Conservation (phyloP, 2,329 filamentous ascomycete species). For the Fusarium nanum region DNA sequence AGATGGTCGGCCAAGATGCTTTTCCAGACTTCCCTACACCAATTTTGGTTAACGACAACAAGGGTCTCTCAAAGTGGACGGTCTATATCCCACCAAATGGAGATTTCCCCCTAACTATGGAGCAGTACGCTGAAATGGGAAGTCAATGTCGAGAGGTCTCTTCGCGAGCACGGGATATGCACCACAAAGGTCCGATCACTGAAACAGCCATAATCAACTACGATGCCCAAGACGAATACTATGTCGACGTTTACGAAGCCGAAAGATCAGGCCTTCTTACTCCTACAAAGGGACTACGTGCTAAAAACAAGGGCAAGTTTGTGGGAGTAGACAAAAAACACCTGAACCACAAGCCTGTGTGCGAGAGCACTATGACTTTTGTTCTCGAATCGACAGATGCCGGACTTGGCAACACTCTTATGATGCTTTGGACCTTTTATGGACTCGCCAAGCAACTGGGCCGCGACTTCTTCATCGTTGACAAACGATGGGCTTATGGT, state of each 20-base stretch:
- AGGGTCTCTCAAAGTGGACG: slow-evolving; percentile 79
- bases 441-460: slow-evolving; percentile 80
- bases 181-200: slow-evolving; percentile 52
- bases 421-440: slow-evolving; percentile 87
- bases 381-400: slow-evolving; percentile 79
- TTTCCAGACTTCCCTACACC: slow-evolving; percentile 80
- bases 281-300: slow-evolving; percentile 51
- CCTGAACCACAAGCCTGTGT: slow-evolving; percentile 65
- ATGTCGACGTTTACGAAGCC: slow-evolving; percentile 80
- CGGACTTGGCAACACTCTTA: slow-evolving; percentile 79
- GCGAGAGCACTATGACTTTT: slow-evolving; percentile 79
- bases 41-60: slow-evolving; percentile 73
- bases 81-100: slow-evolving; percentile 77
- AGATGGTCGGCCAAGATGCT: slow-evolving; percentile 73
- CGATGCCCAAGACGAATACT: slow-evolving; percentile 73
- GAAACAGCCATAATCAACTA: slow-evolving; percentile 63
- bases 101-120: slow-evolving; percentile 73
- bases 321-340: slow-evolving; percentile 61
- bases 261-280: slow-evolving; percentile 70
- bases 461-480: slow-evolving; percentile 85
- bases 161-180: slow-evolving; percentile 63
- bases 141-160: slow-evolving; percentile 74
- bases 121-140: slow-evolving; percentile 78
- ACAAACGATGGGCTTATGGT: slow-evolving; percentile 86
- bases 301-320: slow-evolving; percentile 57